Base-by-base conservation (phyloP, 306 rosid genomes). In the Hylodesmum podocarpum region DNA sequence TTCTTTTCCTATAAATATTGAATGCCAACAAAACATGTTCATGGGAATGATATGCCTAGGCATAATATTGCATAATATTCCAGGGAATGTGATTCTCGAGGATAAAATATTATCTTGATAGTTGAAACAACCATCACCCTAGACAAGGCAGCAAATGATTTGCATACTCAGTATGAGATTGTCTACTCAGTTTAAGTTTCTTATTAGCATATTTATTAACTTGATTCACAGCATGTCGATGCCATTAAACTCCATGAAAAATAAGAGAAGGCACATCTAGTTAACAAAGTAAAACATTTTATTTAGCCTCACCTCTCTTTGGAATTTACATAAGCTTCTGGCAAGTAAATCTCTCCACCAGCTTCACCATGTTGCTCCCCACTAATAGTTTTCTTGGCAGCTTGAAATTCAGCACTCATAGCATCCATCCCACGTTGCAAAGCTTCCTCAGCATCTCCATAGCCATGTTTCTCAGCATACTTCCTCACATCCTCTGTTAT, bases 281-380 rank as follows among this genome's bases (percentile, higher is more conserved):
- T 43, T 14, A 16, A 2, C 46, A 44, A 66, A 3, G 5, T 15
- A 46, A 44, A 18, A 27, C 25, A 53, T 77, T 25, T 33, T 21
- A 66, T 87, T 72, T 68, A 84, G 88, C 81, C 77, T 92, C 86
- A 91, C 82, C 90, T 84, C 73, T 87, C 84, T 16, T 85, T 16
- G 33, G 97, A 87, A 59, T 72, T 89, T 3, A 92, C 0, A 57
- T 87, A 91, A 82, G 80, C 84, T 65, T 63, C 91, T 22, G 98
- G 99, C 86, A 96, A 87, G 98, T 96, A 96, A 77, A 96, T 96
- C 86, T 96, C 99, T 69, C 99, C 99, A 39, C 99, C 99, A 83
- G 88, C 78, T 87, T 96, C 99, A 51, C 99, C 99, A 64, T 96
- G 98, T 71, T 96, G 99, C 78, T 96, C 99, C 10, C 99, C 99